Base-by-base conservation (phyloP, 306 rosid genomes). In the Styphnolobium japonicum region DNA sequence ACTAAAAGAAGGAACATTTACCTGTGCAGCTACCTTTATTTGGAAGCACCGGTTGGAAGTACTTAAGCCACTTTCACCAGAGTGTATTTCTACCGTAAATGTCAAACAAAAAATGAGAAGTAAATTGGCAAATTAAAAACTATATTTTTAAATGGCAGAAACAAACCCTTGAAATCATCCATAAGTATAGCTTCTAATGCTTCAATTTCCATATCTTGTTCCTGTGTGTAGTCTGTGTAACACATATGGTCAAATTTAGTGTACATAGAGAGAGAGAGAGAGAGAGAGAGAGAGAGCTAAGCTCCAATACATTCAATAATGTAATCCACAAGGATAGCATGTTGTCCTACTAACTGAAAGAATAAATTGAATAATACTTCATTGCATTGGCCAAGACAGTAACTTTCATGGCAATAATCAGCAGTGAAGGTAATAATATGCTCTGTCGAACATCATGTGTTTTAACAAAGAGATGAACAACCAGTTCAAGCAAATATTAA, bases 131-230 rank as follows among this genome's bases (percentile, higher is more conserved):
- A 5, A 64, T 0, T 46, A 7, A 73, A 75, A 8, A 36, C 0
- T 37, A 15, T 49, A 21, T 0, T 14, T n/a, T 18, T 16, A 67
- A 55, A 60, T 12, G 67, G 33, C 4, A 65, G 14, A 80, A 71
- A 57, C 23, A 72, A 62, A 95, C 99, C 99, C 86, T 91, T 96
- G 87, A 96, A 93, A 4, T 96, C 99, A 58, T 96, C 99, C 93
- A 89, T 89, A 4, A 96, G 99, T 81, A 96, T 96, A 53, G 99
- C 99, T 83, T 93, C 99, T 84, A 96, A 79, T 56, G 99, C 99
- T 87, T 96, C 99, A 52, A 96, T 87, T 80, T 96, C 98, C 99
- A 96, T 96, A 33, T 93, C 98, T 81, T 96, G 99, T 81, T 96
- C 99, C 63, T 85, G 97, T 61, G 43, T 78, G 67, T 91, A 79